Conservation (phyloP, 2,329 filamentous ascomycete genomes). For the Claviceps digitariae region DNA sequence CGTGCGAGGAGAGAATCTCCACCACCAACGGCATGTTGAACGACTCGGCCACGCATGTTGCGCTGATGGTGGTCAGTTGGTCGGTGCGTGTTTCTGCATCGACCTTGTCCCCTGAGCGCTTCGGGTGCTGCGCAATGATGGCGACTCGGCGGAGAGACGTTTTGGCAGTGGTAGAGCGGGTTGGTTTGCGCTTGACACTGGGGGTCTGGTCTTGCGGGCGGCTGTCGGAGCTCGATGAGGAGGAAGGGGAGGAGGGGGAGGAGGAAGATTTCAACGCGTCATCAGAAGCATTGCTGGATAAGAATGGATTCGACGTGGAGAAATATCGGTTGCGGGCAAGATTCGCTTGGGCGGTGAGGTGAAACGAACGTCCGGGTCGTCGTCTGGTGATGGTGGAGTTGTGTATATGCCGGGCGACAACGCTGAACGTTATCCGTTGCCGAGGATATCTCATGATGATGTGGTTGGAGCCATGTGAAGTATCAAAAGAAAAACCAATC, state of each 20-base stretch:
- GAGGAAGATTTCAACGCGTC: conserved; percentile 8
- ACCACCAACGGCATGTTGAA: conserved; percentile 51
- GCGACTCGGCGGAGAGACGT: conserved; percentile 75
- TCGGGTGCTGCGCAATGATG: conserved; percentile 62
- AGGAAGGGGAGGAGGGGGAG: background rate
- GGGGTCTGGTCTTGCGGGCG: conserved; percentile 10
- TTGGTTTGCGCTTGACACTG: conserved; percentile 31
- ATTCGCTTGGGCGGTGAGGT: conserved; percentile 28
- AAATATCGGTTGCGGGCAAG: conserved; percentile 46
- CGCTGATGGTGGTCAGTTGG: conserved; percentile 35
- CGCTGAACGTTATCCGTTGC: conserved; percentile 20
- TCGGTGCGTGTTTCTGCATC: conserved; percentile 16
- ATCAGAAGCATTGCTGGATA: conserved; percentile 23
- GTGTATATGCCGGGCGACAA: conserved; percentile 16
- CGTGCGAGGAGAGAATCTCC: conserved; percentile 42
- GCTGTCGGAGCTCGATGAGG: conserved; percentile 3
- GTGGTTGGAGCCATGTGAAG: conserved; percentile 10
- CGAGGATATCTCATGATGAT: conserved; percentile 20
- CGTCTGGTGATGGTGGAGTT: conserved; percentile 13
- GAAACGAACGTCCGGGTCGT: conserved; percentile 26
- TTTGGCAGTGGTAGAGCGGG: conserved; percentile 37
- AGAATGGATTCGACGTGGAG: conserved; percentile 50
- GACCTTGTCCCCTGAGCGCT: conserved; percentile 21
- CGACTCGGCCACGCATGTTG: conserved; percentile 48
- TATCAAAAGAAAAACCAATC: no score